phyloP scores from a whole-genome alignment of 176 grass and related monocot species.

The Carex littledalei region DNA sequence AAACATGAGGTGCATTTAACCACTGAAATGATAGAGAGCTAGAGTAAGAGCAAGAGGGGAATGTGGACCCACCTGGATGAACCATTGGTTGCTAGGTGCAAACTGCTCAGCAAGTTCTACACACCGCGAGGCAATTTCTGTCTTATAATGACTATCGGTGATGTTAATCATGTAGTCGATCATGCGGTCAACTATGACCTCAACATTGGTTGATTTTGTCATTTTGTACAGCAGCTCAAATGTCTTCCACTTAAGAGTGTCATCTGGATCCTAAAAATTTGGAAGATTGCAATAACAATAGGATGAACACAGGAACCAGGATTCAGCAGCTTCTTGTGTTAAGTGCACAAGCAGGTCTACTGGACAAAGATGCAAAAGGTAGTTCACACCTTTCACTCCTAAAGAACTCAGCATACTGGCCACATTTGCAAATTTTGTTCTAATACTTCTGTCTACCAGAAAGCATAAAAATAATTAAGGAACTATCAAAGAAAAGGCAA shows the following conservation, averaged over 20 bases:
- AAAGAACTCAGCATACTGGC: neutral
- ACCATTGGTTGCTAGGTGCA: conserved; percentile 99
- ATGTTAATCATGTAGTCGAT: conserved; percentile 98
- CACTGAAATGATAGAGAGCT: neutral
- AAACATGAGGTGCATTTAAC: neutral
- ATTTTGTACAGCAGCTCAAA: conserved; percentile 99
- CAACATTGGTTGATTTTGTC: conserved; percentile 99
- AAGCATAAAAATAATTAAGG: neutral
- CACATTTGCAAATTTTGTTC: neutral
- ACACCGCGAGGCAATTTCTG: conserved; percentile 97
- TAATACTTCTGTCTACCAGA: neutral
- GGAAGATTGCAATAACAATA: conserved; percentile 18
- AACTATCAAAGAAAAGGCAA: neutral
- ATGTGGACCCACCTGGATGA: conserved; percentile 58
- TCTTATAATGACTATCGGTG: conserved; percentile 93
- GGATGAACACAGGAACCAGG: neutral
- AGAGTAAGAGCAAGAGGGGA: neutral
- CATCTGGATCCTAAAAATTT: conserved; percentile 76
- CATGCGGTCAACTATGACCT: conserved; percentile 99
- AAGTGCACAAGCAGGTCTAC: neutral
- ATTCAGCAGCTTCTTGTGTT: neutral
- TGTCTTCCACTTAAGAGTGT: conserved; percentile 96
- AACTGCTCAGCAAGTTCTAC: conserved; percentile 99
- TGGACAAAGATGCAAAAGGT: neutral
- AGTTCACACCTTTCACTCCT: neutral